Evolutionary conservation across 192 early-diverging fungal genomes (phyloP).

Genomic region (Backusella tuberculispora): DNA sequence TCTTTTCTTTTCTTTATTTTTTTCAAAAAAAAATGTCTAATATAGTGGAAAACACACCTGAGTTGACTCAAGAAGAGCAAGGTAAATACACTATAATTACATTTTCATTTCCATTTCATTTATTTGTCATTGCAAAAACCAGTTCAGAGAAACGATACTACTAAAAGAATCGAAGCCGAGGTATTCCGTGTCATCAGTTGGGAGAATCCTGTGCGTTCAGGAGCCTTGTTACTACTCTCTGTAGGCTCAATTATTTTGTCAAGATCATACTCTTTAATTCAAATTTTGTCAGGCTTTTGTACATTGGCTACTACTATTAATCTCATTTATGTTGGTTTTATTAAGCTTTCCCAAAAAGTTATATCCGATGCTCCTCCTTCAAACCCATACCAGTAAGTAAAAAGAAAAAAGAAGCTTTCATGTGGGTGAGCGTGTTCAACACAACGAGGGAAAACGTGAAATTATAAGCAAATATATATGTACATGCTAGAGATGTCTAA

Average conservation of each 20-base stretch:
- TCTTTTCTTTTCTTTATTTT: not conserved
- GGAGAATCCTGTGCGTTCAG: conserved; percentile 28
- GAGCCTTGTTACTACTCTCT: not conserved
- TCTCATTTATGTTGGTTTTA: conserved; percentile 27
- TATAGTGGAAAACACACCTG: not conserved
- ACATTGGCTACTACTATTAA: conserved; percentile 31
- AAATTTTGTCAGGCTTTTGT: conserved; percentile 11
- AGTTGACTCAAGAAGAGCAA: not conserved
- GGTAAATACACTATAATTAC: no score
- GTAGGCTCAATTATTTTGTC: conserved; percentile 26
- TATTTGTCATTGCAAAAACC: not conserved
- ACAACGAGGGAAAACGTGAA: no score
- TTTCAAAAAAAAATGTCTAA: not conserved
- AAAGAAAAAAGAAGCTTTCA: not conserved
- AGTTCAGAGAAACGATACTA: not conserved
- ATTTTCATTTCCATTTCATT: not conserved
- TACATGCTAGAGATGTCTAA: no score
- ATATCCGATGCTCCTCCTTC: no score
- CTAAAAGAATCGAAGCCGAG: not conserved
- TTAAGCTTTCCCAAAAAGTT: not conserved
- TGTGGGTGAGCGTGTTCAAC: no score
- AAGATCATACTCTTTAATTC: conserved; percentile 25
- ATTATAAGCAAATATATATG: no score
- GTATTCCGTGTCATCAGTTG: not conserved
- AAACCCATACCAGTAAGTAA: not conserved